Evolutionary conservation across 2,329 filamentous ascomycete genomes (phyloP).

Genomic region (Botrytis aclada): DNA sequence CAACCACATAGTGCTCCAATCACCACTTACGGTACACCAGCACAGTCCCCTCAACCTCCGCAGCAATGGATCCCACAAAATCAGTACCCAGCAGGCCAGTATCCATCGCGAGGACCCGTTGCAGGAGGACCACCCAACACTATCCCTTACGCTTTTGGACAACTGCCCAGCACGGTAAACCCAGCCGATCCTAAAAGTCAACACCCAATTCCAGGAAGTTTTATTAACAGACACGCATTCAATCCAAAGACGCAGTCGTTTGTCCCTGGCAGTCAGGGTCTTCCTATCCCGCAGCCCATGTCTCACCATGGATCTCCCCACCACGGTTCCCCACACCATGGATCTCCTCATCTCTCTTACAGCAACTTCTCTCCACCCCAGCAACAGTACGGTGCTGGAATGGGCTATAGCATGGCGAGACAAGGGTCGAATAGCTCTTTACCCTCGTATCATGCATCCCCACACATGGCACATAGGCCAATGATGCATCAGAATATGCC

Average conservation of each 20-base stretch:
- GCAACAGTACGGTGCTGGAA: constrained; percentile 35
- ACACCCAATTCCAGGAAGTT: constrained; percentile 82
- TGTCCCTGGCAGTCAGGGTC: constrained; percentile 61
- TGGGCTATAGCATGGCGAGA: constrained; percentile 39
- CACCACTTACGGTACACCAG: constrained; percentile 36
- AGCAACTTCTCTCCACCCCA: constrained; percentile 37
- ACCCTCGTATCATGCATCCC: constrained; percentile 39
- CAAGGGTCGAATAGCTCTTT: constrained; percentile 40
- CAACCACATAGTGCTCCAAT: constrained; percentile 38
- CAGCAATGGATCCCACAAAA: constrained; percentile 36
- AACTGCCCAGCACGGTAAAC: constrained; percentile 67
- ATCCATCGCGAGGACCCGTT: constrained; percentile 33
- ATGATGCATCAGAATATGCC: constrained; percentile 38
- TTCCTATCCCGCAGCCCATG: constrained; percentile 44
- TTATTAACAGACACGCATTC: constrained; percentile 73
- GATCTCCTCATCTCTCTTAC: constrained; percentile 46
- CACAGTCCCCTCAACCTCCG: constrained; percentile 34
- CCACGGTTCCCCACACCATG: constrained; percentile 37
- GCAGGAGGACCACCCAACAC: constrained; percentile 30
- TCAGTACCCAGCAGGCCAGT: constrained; percentile 33
- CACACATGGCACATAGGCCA: constrained; percentile 37
- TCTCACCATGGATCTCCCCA: constrained; percentile 37
- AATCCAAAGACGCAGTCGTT: constrained; percentile 95
- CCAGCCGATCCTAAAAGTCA: constrained; percentile 71
- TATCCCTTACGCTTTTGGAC: constrained; percentile 72